Base-by-base conservation (phyloP, 129 eudicot species). In the Flaveria linearis region DNA sequence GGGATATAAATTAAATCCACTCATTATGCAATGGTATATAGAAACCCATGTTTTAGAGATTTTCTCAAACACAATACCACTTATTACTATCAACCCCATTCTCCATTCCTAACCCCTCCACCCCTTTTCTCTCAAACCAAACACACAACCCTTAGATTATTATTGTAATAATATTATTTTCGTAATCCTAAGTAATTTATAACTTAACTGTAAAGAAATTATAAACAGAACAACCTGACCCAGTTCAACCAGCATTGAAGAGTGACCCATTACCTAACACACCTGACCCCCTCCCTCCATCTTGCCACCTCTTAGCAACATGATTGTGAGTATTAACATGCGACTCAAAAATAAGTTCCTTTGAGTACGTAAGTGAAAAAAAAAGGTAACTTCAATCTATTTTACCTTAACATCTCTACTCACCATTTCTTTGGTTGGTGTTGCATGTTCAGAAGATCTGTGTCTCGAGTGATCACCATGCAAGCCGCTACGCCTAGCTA, bases 341-440 rank as follows among this genome's bases (percentile, higher is more conserved):
- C 17, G 23, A 73, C 13, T 33, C 2, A 53, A 41, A 69, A 55
- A 52, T 52, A 46, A 0, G 6, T 17, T 33, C 16, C 49, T 28
- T 52, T 6, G 26, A 72, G 76, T 72, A 52, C 17, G 49, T 33
- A 16, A 33, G 2, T 52, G 25, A 14, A 9, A 47, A 25, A 28
- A 28, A 16, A n/a, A n/a, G 30, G 17, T 8, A 36, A 68, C 9
- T 36, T 65, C 25, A n/a, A 9, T 65, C 26, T 36, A 39, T 15
- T 30, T 63, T 63, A 33, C 22, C 46, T 36, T 47, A 39, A 33
- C 12, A 64, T 16, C 20, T 28, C 15, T 16, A 61, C 82, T 64
- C 66, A 88, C 97, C 91, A 84, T 82, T 67, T 88, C 98, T 79
- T 88, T 91, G 61, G 97, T 79, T 53, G 91, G 81, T 39, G 91